phyloP scores from a whole-genome alignment of 2,329 filamentous ascomycete species.

The Penicillium palitans region DNA sequence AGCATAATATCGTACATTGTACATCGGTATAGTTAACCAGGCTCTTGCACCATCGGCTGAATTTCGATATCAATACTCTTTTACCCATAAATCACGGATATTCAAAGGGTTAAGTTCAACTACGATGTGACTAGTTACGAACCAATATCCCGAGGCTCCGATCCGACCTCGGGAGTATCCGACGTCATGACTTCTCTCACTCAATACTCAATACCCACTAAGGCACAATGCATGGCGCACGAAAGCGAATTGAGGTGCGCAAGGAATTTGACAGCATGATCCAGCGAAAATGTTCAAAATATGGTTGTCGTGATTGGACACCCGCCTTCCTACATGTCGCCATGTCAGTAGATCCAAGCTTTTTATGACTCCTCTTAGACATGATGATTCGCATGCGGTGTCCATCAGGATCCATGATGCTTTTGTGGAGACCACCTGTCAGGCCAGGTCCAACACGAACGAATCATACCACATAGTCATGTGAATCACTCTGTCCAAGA shows the following conservation, averaged over 20 bases:
- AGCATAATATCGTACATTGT: background rate
- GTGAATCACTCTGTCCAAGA: background rate
- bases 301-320: background rate
- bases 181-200: slow-evolving; percentile 7
- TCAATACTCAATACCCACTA: background rate
- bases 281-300: background rate
- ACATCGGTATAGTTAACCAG: background rate
- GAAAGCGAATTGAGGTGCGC: background rate
- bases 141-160: background rate
- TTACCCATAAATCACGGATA: background rate
- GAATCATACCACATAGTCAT: background rate
- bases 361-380: background rate
- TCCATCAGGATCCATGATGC: slow-evolving; percentile 13
- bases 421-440: background rate
- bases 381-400: background rate
- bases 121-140: background rate
- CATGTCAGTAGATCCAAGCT: background rate
- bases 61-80: background rate
- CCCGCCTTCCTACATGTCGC: background rate
- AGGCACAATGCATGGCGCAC: background rate
- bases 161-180: background rate
- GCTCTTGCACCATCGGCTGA: background rate
- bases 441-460: background rate
- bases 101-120: no score
- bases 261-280: background rate